Conservation (phyloP, 1,139 yeast genomes). For the Kodamaea anthophila region DNA sequence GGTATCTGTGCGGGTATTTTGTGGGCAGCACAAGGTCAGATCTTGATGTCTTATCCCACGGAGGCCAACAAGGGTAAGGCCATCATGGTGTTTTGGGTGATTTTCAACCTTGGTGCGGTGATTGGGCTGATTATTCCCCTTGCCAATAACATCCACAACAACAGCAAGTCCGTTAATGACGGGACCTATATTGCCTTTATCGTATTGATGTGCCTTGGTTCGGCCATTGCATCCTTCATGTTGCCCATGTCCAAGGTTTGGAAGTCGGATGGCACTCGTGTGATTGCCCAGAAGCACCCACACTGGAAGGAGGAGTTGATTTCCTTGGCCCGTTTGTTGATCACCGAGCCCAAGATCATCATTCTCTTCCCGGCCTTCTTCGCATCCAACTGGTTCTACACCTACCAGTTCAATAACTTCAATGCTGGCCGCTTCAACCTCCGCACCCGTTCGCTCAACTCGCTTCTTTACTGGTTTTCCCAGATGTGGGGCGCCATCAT, state of each 20-base stretch:
- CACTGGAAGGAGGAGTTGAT: constrained; percentile 41
- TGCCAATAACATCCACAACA: constrained; percentile 40
- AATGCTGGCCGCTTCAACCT: constrained; percentile 53
- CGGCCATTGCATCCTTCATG: constrained; percentile 38
- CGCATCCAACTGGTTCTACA: constrained; percentile 60
- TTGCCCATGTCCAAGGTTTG: constrained; percentile 47
- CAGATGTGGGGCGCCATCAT: constrained; percentile 54
- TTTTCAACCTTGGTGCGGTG: constrained; percentile 61
- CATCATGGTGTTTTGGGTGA: constrained; percentile 54
- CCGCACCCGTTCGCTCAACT: constrained; percentile 56
- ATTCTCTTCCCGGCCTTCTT: constrained; percentile 56
- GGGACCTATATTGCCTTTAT: constrained; percentile 56
- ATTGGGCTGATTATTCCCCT: constrained; percentile 53
- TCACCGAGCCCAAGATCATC: constrained; percentile 41
- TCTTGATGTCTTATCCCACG: constrained; percentile 54
- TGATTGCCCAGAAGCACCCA: constrained; percentile 40
- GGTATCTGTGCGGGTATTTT: constrained; percentile 53
- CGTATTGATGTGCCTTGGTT: constrained; percentile 47
- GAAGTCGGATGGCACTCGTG: constrained; percentile 48
- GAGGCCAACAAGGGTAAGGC: constrained; percentile 51
- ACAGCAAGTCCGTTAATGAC: constrained; percentile 36
- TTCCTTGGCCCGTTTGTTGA: constrained; percentile 35
- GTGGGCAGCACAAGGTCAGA: constrained; percentile 60
- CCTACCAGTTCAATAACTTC: constrained; percentile 56
- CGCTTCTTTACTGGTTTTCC: constrained; percentile 53